Base-by-base conservation (phyloP, 805 yeast species). In the Candida maris region DNA sequence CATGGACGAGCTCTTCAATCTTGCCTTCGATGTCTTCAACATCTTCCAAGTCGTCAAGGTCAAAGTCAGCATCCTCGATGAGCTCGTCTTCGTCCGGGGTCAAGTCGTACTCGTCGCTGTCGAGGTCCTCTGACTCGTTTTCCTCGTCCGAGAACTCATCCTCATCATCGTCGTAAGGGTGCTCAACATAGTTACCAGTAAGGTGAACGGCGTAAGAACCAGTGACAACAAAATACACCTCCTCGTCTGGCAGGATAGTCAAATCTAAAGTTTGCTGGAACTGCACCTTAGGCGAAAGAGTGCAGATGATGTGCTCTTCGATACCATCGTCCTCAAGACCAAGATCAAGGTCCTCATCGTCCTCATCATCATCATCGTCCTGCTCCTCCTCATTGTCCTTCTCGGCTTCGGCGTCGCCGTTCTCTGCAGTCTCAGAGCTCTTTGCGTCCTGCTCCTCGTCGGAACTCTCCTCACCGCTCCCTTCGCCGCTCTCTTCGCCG, bases 171-270 rank as follows among this genome's bases (percentile, higher is more conserved):
- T 89, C 96, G 56, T 79, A 86, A 63, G 97, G 97, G 66, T 89
- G 96, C 65, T 85, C 95, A 58, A 93, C 82, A 68, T 82, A 88
- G 81, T 93, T 91, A 71, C 99, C 99, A 51, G 85, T 73, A 54
- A 93, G 70, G 64, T 91, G 94, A 49, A 93, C 73, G 49, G 95
- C 84, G 71, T 88, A 91, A 19, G 97, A 87, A 59, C 98, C 98
- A 44, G 96, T 84, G 39, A 85, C 97, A 57, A 87, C 95, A 58
- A 93, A 93, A 71, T 73, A 80, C 44, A 93, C 87, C 59, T 89
- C 95, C 70, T 93, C 98, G 56, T 81, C 91, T 56, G 97, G 95
- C 37, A 82, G 75, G 57, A 93, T 83, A 56, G 94, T 85, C 48
- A 93, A 68, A 59, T 93, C 97, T 39, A 93, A 62, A 38, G 94